A percentile compares a stretch with the other conserved stretches of the same genome.
phyloP scores from a whole-genome alignment of 768 basidiomycete genomes.

The Arthromyces matolae region DNA sequence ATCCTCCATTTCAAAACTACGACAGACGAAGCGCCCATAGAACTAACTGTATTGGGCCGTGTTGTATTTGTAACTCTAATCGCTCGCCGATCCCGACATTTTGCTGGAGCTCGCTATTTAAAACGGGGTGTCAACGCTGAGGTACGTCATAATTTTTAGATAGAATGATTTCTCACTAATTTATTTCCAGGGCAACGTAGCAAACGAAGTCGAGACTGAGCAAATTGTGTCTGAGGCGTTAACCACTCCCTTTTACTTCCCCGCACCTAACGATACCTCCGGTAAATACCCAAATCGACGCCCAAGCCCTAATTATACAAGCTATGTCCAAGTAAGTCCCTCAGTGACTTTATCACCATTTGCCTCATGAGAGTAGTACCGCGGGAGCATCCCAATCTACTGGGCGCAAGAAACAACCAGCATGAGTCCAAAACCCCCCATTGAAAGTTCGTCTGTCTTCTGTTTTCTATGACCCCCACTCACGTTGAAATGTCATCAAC shows the following conservation, averaged over 20 bases:
- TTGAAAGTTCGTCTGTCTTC: conserved; percentile 73
- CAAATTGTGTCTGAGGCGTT: conserved; percentile 92
- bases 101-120: conserved; percentile 91
- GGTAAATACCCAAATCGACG: conserved; percentile 39
- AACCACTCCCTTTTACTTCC: conserved; percentile 86
- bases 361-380: conserved; percentile 50
- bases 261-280: conserved; percentile 35
- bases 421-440: conserved; percentile 91
- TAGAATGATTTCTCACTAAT: not conserved
- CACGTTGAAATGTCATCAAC: conserved; percentile 4
- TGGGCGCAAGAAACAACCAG: conserved; percentile 94
- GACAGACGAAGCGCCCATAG: conserved; percentile 35
- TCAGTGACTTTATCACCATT: not conserved
- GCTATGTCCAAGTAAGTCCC: conserved; percentile 77
- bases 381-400: conserved; percentile 93
- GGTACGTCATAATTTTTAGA: conserved; percentile 36
- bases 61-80: conserved; percentile 94
- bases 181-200: conserved; percentile 82
- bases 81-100: conserved; percentile 89
- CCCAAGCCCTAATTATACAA: conserved; percentile 86
- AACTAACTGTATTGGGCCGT: conserved; percentile 85
- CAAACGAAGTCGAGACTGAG: conserved; percentile 98
- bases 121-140: conserved; percentile 94
- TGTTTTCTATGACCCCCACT: not conserved
- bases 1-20: not conserved